Percentiles rank a stretch among this genome's conserved stretches.
phyloP scores from a whole-genome alignment of 2,329 filamentous ascomycete genomes.

The Phaeophleospora eucalypticola region DNA sequence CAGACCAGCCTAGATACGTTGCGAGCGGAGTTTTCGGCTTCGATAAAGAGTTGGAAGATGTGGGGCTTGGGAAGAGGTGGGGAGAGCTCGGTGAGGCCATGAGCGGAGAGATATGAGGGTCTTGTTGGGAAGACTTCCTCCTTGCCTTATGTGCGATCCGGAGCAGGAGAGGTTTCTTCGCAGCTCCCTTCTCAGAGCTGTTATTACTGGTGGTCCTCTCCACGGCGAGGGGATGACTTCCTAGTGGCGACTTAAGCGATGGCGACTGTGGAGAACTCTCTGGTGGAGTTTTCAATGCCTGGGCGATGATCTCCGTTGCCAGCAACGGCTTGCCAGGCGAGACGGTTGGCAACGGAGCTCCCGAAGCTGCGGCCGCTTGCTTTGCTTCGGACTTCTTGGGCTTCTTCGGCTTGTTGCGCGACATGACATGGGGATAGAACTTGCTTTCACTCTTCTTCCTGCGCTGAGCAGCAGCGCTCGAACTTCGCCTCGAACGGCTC shows the following conservation, averaged over 20 bases:
- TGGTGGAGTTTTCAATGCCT: conserved; percentile 17
- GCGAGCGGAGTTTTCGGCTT: neutral
- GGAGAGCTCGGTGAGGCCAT: conserved; percentile 14
- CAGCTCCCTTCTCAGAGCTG: conserved; percentile 12
- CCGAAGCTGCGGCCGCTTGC: too few relatives aligned
- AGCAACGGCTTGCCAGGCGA: conserved; percentile 18
- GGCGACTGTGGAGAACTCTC: conserved; percentile 7
- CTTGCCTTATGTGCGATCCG: neutral
- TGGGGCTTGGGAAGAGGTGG: conserved; percentile 16
- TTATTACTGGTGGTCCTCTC: neutral
- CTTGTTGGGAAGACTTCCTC: conserved; percentile 8
- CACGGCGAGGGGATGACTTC: conserved; percentile 1
- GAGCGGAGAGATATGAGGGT: neutral
- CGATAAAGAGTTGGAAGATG: too few relatives aligned
- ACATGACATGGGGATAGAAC: conserved; percentile 23
- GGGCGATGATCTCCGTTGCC: conserved; percentile 21
- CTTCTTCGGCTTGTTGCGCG: conserved; percentile 16
- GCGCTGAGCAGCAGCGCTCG: neutral
- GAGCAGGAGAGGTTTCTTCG: conserved; percentile 4
- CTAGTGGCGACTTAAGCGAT: too few relatives aligned
- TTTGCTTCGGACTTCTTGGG: conserved; percentile 8
- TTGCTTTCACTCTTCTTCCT: conserved; percentile 1
- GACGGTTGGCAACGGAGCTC: too few relatives aligned
- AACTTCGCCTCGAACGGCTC: too few relatives aligned
- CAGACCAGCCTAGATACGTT: conserved; percentile 25